Base-by-base conservation (phyloP, 116 monocot species). In the Iris pallida region DNA sequence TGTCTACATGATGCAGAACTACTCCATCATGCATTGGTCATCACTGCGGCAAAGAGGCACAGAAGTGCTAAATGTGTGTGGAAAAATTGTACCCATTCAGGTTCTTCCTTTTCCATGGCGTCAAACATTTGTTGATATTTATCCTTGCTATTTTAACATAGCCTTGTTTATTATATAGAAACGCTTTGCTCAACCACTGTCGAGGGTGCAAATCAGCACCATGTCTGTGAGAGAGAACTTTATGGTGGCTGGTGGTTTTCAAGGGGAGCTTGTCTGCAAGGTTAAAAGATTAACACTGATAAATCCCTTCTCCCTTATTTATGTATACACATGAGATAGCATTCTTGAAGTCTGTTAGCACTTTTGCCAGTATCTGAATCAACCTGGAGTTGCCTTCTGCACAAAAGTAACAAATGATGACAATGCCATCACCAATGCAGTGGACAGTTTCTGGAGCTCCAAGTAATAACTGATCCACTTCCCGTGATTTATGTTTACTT, bases 261-360 rank as follows among this genome's bases (percentile, higher is more conserved):
- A 84, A 55, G 95, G 95, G 54, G 95, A 95, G 78, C 86, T 91
- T 64, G 64, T 95, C 14, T 95, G 81, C 53, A 95, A 88, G 86
- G 94, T 94, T 81, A 20, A 45, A 45, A 16, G 19, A 4, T 57
- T 3, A 18, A 18, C 57, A 57, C 15, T 18, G 19, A 57, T 16
- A 7, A 7, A 2, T 17, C 16, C 2, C 7, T 57, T 57, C 7
- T 16, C 15, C 57, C 16, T 16, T 57, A 16, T 17, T 57, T 7
- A 57, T 16, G 57, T n/a, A 7, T 15, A 57, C 57, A 16, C 16
- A 16, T 16, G 42, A 18, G 10, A 30, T 45, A 17, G 6, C 16
- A 4, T 63, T 5, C 1, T 10, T 64, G 10, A 19, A 5, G 15
- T 57, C 13, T 69, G 12, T 47, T 71, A 11, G 16, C 64, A 61